Percentiles rank a stretch among this genome's conserved stretches.
Conservation (phyloP, 352 stramenopile genomes). For the Globisporangium megalacanthum region DNA sequence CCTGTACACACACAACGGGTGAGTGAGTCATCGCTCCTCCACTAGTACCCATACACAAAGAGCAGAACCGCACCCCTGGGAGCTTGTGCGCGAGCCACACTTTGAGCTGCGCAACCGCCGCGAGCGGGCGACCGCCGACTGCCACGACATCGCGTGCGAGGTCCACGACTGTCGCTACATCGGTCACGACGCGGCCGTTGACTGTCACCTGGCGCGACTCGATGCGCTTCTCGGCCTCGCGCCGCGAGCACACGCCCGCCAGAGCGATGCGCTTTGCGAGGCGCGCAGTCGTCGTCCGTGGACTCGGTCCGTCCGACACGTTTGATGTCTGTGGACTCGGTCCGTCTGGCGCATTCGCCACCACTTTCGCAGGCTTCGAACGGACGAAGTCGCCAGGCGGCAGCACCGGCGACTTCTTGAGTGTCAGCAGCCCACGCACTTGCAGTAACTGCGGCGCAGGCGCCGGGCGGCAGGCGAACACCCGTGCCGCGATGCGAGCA, state of each 20-base stretch:
- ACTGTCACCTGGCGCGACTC: constrained; percentile 62
- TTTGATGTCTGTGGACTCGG: no score
- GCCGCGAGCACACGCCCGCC: constrained; percentile 72
- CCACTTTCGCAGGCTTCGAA: not conserved
- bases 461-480: not conserved
- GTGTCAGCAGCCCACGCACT: constrained; percentile 15
- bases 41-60: not conserved
- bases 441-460: not conserved
- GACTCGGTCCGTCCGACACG: no score
- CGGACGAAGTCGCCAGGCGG: not conserved
- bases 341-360: no score
- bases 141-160: constrained; percentile 40
- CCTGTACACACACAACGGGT: constrained; percentile 22
- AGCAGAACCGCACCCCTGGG: constrained; percentile 45
- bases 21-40: not conserved
- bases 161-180: constrained; percentile 59
- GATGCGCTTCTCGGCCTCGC: constrained; percentile 83
- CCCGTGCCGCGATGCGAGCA: not conserved
- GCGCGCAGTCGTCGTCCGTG: constrained; percentile 22
- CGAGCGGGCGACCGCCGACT: constrained; percentile 49
- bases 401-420: constrained; percentile 23
- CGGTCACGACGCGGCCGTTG: constrained; percentile 56
- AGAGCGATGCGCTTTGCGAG: constrained; percentile 84
- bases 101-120: constrained; percentile 31
- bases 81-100: constrained; percentile 89